Base-by-base conservation (phyloP, 2,329 filamentous ascomycete genomes). In the Alternaria angustiovoidea region DNA sequence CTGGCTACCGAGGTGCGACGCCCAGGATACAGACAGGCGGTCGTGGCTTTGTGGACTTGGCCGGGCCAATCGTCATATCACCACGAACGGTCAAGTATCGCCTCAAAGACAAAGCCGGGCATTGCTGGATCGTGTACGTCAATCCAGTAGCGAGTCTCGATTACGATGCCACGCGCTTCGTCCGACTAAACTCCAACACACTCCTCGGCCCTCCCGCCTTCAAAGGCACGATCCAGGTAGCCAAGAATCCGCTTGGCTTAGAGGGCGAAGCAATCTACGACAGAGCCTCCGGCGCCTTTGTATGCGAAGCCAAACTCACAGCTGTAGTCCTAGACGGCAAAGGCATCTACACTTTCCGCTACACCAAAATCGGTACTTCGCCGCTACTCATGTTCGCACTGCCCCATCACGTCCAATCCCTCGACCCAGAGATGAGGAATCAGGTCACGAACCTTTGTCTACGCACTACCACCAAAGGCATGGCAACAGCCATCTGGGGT, bases 381-480 rank as follows among this genome's bases (percentile, higher is more conserved):
- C 85, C 83, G 3, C 82, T 97, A 22, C 83, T 95, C 64, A 95
- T 96, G 89, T 97, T 91, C 75, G 92, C 91, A 16, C 81, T 99
- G 48, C 93, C 94, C 22, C 95, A 98, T 76, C 95, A 98, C 67
- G 75, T 92, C 3, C 82, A 88, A 32, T 93, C 91, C 0, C 94
- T 98, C 62, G 87, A 92, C 65, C 68, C 77, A 1, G 78, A 78
- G 1, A 87, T 87, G 8, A 80, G 82, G 24, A 81, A 82, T 7
- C 72, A 81, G 39, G 32, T 75, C n/a, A 86, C 81, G 3, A 76
- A 81, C 5, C 75, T 95, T 2, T 83, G 86, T 63, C 81, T 98
- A 53, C 87, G 89, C 57, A 94, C 93, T 0, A 91, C 93, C 0
- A 96, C 93, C 20, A 98, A 97, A 79, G 95, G 95, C 11, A 80